Evolutionary conservation across 306 rosid species (phyloP).

Genomic region (Crotalaria pallida): DNA sequence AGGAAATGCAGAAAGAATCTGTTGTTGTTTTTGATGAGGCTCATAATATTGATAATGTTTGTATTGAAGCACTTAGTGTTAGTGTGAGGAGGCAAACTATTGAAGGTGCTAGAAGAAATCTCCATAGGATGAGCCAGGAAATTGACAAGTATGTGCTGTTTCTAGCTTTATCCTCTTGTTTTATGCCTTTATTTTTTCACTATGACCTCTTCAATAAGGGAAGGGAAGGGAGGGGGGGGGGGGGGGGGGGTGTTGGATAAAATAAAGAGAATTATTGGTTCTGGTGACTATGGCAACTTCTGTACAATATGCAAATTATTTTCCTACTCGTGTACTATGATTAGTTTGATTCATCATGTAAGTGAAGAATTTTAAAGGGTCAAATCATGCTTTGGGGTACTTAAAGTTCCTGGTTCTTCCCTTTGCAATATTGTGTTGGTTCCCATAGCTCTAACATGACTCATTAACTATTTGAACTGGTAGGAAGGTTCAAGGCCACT

Average conservation of each 20-base stretch:
- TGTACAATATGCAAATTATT: background rate
- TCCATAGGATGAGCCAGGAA: constrained; percentile 75
- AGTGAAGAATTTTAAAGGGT: background rate
- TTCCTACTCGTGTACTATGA: background rate
- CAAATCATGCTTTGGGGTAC: background rate
- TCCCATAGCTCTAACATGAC: constrained; percentile 31
- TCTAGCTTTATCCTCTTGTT: constrained; percentile 16
- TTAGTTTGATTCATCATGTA: constrained; percentile 4
- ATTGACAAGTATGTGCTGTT: constrained; percentile 65
- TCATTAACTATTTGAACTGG: constrained; percentile 55
- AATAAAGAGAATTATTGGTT: background rate
- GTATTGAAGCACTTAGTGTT: constrained; percentile 96
- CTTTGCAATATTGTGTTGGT: background rate
- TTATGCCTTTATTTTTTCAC: background rate
- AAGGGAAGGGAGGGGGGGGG: background rate
- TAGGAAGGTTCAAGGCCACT: constrained; percentile 98
- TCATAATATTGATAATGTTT: constrained; percentile 88
- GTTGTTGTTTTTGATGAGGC: constrained; percentile 98
- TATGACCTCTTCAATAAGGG: background rate
- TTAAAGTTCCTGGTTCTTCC: background rate
- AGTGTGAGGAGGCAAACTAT: constrained; percentile 96
- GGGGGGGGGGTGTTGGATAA: background rate
- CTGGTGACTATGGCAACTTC: background rate
- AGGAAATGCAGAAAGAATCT: constrained; percentile 93
- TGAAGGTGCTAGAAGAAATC: constrained; percentile 93